Conservation (phyloP, 192 early-diverging fungal species). For the Globomyces pollinis-pini region DNA sequence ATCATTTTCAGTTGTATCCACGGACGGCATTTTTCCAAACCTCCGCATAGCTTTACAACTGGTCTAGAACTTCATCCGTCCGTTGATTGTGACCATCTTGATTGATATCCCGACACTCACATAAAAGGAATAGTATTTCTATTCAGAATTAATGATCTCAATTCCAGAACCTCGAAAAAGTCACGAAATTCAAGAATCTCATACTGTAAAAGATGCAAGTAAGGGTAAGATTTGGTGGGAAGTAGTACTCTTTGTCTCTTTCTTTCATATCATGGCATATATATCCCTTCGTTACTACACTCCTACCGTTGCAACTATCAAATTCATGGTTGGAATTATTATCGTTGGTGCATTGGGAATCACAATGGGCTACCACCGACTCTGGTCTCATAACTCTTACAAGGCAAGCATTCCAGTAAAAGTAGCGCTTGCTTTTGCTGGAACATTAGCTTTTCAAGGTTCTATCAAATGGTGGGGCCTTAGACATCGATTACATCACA, state of each 20-base stretch:
- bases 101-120: no score
- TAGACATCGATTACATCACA: conserved; percentile 44
- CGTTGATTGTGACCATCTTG: no score
- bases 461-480: conserved; percentile 48
- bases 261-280: conserved; percentile 6
- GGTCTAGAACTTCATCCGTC: no score
- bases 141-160: no score
- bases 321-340: not conserved
- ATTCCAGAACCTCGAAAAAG: no score
- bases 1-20: no score
- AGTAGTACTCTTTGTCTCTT: conserved; percentile 5
- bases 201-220: not conserved
- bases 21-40: no score
- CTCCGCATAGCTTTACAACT: no score
- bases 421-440: conserved; percentile 25
- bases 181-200: no score
- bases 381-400: conserved; percentile 45
- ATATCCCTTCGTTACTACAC: conserved; percentile 2
- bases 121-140: no score
- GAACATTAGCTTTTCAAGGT: conserved; percentile 40
- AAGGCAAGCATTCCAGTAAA: conserved; percentile 32
- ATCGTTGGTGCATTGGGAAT: conserved; percentile 21
- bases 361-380: conserved; percentile 54
- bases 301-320: not conserved
- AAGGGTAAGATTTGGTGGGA: conserved; percentile 11